phyloP scores from a whole-genome alignment of 2,329 filamentous ascomycete species.

The Thermoascus crustaceus region DNA sequence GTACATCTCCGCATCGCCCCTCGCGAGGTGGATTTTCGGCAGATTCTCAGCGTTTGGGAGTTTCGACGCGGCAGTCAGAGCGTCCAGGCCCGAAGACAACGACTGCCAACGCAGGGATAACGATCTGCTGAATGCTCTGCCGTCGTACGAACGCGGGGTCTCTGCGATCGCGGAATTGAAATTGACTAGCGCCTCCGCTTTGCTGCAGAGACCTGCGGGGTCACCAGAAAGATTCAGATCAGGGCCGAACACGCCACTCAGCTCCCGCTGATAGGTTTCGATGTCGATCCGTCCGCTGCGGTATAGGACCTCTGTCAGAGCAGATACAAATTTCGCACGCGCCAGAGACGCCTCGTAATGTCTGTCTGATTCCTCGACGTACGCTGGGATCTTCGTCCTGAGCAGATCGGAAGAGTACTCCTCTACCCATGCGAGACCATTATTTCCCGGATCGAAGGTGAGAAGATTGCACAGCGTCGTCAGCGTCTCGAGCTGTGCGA shows the following conservation, averaged over 20 bases:
- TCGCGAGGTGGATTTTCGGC: conserved; percentile 45
- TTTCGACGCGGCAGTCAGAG: conserved; percentile 45
- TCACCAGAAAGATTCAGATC: conserved; percentile 35
- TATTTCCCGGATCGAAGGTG: conserved; percentile 31
- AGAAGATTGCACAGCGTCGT: conserved; percentile 45
- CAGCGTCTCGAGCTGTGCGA: conserved; percentile 53
- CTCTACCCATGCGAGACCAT: conserved; percentile 49
- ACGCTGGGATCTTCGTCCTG: conserved; percentile 46
- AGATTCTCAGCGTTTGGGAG: conserved; percentile 43
- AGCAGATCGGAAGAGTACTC: conserved; percentile 48
- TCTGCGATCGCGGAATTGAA: conserved; percentile 44
- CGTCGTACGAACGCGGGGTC: conserved; percentile 18
- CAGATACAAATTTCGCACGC: conserved; percentile 48
- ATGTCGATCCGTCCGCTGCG: conserved; percentile 42
- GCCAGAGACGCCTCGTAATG: conserved; percentile 47
- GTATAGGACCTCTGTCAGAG: conserved; percentile 51
- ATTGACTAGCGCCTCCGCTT: conserved; percentile 49
- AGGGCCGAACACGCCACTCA: conserved; percentile 34
- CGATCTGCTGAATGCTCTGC: conserved; percentile 22
- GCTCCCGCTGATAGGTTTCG: conserved; percentile 44
- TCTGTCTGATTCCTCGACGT: conserved; percentile 39
- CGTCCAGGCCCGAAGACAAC: conserved; percentile 43
- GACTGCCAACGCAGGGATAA: conserved; percentile 43
- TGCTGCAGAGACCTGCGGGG: conserved; percentile 44
- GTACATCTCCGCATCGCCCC: conserved; percentile 49